Conservation (phyloP, 1,284 basidiomycete species). For the Amylostereum areolatum region DNA sequence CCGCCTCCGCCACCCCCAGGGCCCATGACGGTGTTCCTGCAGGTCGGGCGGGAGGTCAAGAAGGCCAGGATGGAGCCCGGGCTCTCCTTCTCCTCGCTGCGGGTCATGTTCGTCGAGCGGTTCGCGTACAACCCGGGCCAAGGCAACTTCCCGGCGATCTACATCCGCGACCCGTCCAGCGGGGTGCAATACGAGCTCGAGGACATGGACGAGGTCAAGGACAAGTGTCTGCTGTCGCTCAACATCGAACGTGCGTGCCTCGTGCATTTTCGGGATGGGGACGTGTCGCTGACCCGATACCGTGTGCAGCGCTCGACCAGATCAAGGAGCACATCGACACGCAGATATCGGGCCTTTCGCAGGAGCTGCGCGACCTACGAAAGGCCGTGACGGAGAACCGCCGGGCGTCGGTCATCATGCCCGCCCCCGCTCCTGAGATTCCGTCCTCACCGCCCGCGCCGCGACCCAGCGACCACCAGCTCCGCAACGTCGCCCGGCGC, state of each 20-base stretch:
- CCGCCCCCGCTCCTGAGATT: conserved; percentile 17
- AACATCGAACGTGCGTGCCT: conserved; percentile 89
- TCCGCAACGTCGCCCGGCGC: conserved; percentile 64
- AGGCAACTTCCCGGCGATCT: conserved; percentile 95
- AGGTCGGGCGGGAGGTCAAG: conserved; percentile 90
- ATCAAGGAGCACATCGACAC: conserved; percentile 97
- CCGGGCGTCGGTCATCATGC: conserved; percentile 31
- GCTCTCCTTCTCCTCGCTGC: conserved; percentile 66
- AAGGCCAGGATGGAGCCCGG: conserved; percentile 73
- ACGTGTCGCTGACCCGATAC: too few species aligned
- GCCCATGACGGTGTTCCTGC: conserved; percentile 75
- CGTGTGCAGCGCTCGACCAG: conserved; percentile 82
- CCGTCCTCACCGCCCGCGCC: conserved; percentile 45
- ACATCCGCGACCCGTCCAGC: conserved; percentile 86
- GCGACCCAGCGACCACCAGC: conserved; percentile 69
- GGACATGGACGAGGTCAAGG: conserved; percentile 89
- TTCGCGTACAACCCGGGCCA: conserved; percentile 92
- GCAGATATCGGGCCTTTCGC: conserved; percentile 80
- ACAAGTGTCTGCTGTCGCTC: conserved; percentile 82
- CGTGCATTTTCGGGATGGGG: not conserved
- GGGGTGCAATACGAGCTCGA: conserved; percentile 96
- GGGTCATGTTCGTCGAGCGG: conserved; percentile 90
- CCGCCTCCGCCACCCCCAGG: conserved; percentile 21
- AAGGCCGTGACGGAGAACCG: conserved; percentile 49
- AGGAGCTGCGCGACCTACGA: conserved; percentile 90